Percentiles rank a stretch among this genome's conserved stretches.
phyloP scores from a whole-genome alignment of 2,329 filamentous ascomycete genomes.

The Fusarium abutilonis region DNA sequence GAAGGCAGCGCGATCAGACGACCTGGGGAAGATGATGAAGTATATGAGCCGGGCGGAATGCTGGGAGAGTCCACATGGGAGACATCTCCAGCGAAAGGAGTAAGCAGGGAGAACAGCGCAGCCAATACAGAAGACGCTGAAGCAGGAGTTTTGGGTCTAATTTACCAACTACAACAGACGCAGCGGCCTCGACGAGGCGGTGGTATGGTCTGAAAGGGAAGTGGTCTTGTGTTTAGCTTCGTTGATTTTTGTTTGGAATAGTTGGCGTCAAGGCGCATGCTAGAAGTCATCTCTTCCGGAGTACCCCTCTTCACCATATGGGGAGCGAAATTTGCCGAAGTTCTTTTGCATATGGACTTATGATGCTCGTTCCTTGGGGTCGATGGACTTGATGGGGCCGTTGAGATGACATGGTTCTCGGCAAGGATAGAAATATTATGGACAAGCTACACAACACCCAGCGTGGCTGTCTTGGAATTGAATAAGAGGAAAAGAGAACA shows the following conservation, averaged over 20 bases:
- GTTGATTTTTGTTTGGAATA: not conserved
- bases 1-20: conserved; percentile 53
- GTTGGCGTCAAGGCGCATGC: conserved; percentile 19
- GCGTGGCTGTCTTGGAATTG: too few species aligned
- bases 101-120: conserved; percentile 64
- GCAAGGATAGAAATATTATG: not conserved
- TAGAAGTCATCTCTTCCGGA: conserved; percentile 1
- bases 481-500: not conserved
- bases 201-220: conserved; percentile 48
- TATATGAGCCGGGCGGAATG: conserved; percentile 61
- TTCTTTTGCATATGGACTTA: conserved; percentile 9
- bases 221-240: not conserved
- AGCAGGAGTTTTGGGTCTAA: conserved; percentile 65
- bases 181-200: conserved; percentile 60
- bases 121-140: conserved; percentile 58
- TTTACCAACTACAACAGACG: conserved; percentile 68
- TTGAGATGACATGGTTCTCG: not conserved
- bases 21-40: conserved; percentile 63
- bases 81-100: conserved; percentile 61
- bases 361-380: conserved; percentile 8
- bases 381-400: not conserved
- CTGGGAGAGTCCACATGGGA: conserved; percentile 70
- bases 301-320: not conserved
- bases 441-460: too few species aligned
- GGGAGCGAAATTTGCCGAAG: conserved; percentile 1